phyloP scores from a whole-genome alignment of 345 rosid genomes.

The Stellera chamaejasme region DNA sequence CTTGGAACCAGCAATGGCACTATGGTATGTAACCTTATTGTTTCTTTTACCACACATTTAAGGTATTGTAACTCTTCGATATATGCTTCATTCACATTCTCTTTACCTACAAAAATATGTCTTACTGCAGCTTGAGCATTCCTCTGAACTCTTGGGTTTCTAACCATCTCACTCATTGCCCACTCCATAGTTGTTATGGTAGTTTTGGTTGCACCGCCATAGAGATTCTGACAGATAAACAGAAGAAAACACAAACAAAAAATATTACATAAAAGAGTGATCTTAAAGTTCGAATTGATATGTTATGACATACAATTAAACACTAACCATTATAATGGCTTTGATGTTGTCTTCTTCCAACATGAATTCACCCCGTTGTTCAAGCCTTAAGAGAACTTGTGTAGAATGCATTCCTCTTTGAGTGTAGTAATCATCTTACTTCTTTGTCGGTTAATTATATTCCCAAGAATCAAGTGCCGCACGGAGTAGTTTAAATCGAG shows the following conservation, averaged over 20 bases:
- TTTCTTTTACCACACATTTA: slow-evolving; percentile 5
- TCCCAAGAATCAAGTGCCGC: slow-evolving; percentile 2
- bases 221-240: too few species aligned
- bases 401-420: background rate
- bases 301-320: background rate
- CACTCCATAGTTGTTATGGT: slow-evolving; percentile 5
- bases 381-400: background rate
- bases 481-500: slow-evolving; percentile 1
- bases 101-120: background rate
- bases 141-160: background rate
- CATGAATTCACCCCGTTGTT: background rate
- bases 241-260: background rate
- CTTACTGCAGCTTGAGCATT: slow-evolving; percentile 5
- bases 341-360: background rate
- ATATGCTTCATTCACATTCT: too few species aligned
- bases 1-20: slow-evolving; percentile 1
- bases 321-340: background rate
- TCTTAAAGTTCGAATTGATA: background rate
- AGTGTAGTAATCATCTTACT: background rate
- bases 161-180: slow-evolving; percentile 9
- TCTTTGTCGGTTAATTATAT: slow-evolving; percentile 2
- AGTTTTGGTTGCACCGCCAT: slow-evolving; percentile 7
- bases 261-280: background rate
- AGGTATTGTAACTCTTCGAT: slow-evolving; percentile 7
- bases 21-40: slow-evolving; percentile 6